Evolutionary conservation across 805 yeast genomes (phyloP).

Genomic region (Komagataella pseudopastoris): DNA sequence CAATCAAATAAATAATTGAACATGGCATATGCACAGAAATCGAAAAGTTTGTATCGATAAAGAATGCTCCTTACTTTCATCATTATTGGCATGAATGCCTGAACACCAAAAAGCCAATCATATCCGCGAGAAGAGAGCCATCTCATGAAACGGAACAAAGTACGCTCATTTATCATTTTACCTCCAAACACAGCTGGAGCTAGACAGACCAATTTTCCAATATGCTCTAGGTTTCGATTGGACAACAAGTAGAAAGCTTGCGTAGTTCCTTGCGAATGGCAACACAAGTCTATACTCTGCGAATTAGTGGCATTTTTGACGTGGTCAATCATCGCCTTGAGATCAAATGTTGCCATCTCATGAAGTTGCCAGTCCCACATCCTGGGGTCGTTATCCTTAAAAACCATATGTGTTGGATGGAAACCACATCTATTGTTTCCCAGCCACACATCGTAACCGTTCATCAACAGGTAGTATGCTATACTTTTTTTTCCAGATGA

Average conservation of each 20-base stretch:
- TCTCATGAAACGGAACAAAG: slow-evolving; percentile 53
- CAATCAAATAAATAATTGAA: slow-evolving; percentile 82
- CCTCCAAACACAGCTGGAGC: slow-evolving; percentile 95
- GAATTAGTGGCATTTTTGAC: slow-evolving; percentile 29
- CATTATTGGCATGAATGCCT: slow-evolving; percentile 70
- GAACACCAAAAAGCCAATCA: slow-evolving; percentile 55
- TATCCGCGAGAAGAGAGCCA: slow-evolving; percentile 27
- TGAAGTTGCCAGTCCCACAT: slow-evolving; percentile 93
- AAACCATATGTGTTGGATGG: slow-evolving; percentile 46
- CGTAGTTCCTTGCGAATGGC: slow-evolving; percentile 92
- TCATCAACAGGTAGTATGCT: slow-evolving; percentile 38
- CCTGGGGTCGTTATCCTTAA: slow-evolving; percentile 24
- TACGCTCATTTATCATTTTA: slow-evolving; percentile 44
- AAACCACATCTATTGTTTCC: slow-evolving; percentile 89
- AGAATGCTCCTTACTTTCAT: slow-evolving; percentile 38
- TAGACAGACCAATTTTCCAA: slow-evolving; percentile 60
- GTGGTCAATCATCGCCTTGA: slow-evolving; percentile 57
- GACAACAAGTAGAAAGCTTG: slow-evolving; percentile 65
- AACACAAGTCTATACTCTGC: slow-evolving; percentile 44
- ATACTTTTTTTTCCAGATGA: slow-evolving; percentile 74
- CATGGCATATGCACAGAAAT: slow-evolving; percentile 62
- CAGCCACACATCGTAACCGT: slow-evolving; percentile 80
- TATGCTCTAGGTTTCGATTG: slow-evolving; percentile 26
- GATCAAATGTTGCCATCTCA: slow-evolving; percentile 71
- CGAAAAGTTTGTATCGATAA: slow-evolving; percentile 38